Evolutionary conservation across 257 asterid species (phyloP).

Genomic region (Apocynum venetum): DNA sequence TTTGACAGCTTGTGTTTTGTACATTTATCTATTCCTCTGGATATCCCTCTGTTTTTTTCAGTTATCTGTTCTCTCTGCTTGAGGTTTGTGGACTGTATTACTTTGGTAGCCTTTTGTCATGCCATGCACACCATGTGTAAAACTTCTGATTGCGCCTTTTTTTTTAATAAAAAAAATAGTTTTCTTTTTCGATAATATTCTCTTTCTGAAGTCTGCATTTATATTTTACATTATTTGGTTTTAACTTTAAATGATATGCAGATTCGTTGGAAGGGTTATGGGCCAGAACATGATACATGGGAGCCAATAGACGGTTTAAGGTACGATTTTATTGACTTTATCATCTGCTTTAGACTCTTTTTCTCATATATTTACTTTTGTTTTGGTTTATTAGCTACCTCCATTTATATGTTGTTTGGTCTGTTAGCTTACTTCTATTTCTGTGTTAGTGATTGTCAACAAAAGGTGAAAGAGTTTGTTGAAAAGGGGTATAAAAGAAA

Average conservation of each 20-base stretch:
- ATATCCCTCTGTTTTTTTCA: too few relatives aligned
- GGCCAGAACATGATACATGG: conserved; percentile 69
- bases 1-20: too few relatives aligned
- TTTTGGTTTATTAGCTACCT: not conserved
- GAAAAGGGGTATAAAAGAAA: conserved; percentile 35
- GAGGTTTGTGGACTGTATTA: too few relatives aligned
- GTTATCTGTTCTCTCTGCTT: too few relatives aligned
- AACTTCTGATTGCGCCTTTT: too few relatives aligned
- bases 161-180: too few relatives aligned
- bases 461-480: conserved; percentile 60
- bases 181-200: too few relatives aligned
- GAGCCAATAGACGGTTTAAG: conserved; percentile 71
- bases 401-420: not conserved
- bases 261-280: conserved; percentile 85
- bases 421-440: conserved; percentile 2
- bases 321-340: conserved; percentile 21
- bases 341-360: not conserved
- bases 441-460: conserved; percentile 47
- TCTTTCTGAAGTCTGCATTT: not conserved
- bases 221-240: not conserved
- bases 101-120: too few relatives aligned
- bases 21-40: too few relatives aligned
- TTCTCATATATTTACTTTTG: not conserved
- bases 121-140: too few relatives aligned
- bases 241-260: conserved; percentile 15